Conservation (phyloP, 306 rosid species). For the Medicago truncatula region MtrunA17r5.0-ANR NC_053042.1:22272501-22273000, state of each 20-base stretch:
- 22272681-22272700: slow-evolving; percentile 99
- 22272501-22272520: slow-evolving; percentile 92
- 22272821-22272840: slow-evolving; percentile 80
- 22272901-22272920: slow-evolving; percentile 47
- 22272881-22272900: slow-evolving; percentile 52
- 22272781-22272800: slow-evolving; percentile 91
- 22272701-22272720: slow-evolving; percentile 93
- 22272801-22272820: slow-evolving; percentile 75
- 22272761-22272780: slow-evolving; percentile 71
- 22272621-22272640: slow-evolving; percentile 66
- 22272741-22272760: slow-evolving; percentile 89
- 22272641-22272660: slow-evolving; percentile 90
- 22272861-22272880: slow-evolving; percentile 55
- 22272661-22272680: slow-evolving; percentile 86
- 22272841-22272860: slow-evolving; percentile 79
- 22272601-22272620: slow-evolving; percentile 27
- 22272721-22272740: slow-evolving; percentile 93
- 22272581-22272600: slow-evolving; percentile 34
- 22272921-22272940: slow-evolving; percentile 51
- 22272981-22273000: slow-evolving; percentile 46
- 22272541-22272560: slow-evolving; percentile 91
- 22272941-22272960: slow-evolving; percentile 42
- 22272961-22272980: slow-evolving; percentile 47
- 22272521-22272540: slow-evolving; percentile 99
- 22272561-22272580: slow-evolving; percentile 40